Evolutionary conservation across 2,329 filamentous ascomycete genomes (phyloP).

Genomic region (Ascochyta pisi): DNA sequence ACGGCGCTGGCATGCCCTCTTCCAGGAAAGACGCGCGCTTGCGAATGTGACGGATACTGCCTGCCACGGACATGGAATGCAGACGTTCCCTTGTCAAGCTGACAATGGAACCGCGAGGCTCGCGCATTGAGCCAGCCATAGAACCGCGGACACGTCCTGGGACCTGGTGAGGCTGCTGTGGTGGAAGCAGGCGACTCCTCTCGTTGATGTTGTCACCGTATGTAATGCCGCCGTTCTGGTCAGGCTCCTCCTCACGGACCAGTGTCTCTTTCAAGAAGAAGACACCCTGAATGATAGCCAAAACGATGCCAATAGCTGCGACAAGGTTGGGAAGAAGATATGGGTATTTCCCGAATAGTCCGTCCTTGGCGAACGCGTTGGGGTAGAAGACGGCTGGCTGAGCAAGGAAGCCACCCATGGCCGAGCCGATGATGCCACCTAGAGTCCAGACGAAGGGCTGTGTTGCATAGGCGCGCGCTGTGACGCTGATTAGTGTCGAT

Average conservation of each 20-base stretch:
- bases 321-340: slow-evolving; percentile 90
- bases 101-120: slow-evolving; percentile 32
- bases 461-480: slow-evolving; percentile 83
- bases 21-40: slow-evolving; percentile 48
- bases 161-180: slow-evolving; percentile 54
- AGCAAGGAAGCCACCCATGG: slow-evolving; percentile 86
- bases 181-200: slow-evolving; percentile 66
- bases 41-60: slow-evolving; percentile 42
- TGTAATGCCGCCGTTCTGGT: slow-evolving; percentile 53
- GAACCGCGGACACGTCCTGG: slow-evolving; percentile 42
- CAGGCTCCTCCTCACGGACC: slow-evolving; percentile 39
- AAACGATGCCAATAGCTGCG: slow-evolving; percentile 75
- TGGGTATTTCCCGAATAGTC: slow-evolving; percentile 79
- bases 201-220: slow-evolving; percentile 75
- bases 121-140: slow-evolving; percentile 33
- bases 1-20: slow-evolving; percentile 44
- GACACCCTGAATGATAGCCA: slow-evolving; percentile 81
- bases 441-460: slow-evolving; percentile 96
- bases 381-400: slow-evolving; percentile 79
- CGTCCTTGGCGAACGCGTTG: slow-evolving; percentile 68
- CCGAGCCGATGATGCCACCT: slow-evolving; percentile 84
- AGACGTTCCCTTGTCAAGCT: slow-evolving; percentile 34
- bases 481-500: slow-evolving; percentile 15
- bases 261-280: slow-evolving; percentile 81
- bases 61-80: slow-evolving; percentile 40